Base-by-base conservation (phyloP, 805 yeast genomes). In the Millerozyma acaciae region DNA sequence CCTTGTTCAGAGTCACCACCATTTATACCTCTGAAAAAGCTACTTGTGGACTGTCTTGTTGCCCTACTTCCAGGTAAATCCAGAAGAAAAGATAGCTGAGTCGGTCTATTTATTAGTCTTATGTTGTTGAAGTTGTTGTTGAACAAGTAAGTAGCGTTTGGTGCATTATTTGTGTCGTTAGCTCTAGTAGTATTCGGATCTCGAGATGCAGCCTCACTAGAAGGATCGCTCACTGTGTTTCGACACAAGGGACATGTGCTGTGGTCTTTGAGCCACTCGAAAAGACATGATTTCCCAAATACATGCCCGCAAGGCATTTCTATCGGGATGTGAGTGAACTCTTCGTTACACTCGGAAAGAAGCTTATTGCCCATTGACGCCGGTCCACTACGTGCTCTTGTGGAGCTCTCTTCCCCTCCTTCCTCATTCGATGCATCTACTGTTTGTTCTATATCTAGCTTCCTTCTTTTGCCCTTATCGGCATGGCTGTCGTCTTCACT, bases 181-280 rank as follows among this genome's bases (percentile, higher is more conserved):
- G 9, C 17, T n/a, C 13, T 19, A n/a, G 12, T 38, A 17, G 29
- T 26, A 30, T 31, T 28, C 13, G 39, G 6, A 15, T n/a, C 26
- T 7, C 13, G 7, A 15, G 7, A n/a, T n/a, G 26, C 10, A 8
- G 10, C 26, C 7, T 12, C 13, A 7, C 12, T 23, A 7, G 10
- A 12, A n/a, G 7, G 28, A 68, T 39, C 57, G 8, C 43, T 46
- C 2, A 82, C 62, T 14, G 70, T 62, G 12, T 65, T 65, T 37
- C 97, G 76, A 54, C 98, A 90, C 29, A 90, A 59, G 0, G 98
- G 98, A 54, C 97, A 89, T 2, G 86, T 76, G 19, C 76, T 72
- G 47, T 83, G 79, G 16, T 74, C 62, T 39, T 71, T 73, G 32
- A 90, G 73, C 98, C 98, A 90, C 46, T 82, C 85, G 37, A 68